Conservation (phyloP, 2,329 filamentous ascomycete species). For the Sarocladium oryzae region DNA sequence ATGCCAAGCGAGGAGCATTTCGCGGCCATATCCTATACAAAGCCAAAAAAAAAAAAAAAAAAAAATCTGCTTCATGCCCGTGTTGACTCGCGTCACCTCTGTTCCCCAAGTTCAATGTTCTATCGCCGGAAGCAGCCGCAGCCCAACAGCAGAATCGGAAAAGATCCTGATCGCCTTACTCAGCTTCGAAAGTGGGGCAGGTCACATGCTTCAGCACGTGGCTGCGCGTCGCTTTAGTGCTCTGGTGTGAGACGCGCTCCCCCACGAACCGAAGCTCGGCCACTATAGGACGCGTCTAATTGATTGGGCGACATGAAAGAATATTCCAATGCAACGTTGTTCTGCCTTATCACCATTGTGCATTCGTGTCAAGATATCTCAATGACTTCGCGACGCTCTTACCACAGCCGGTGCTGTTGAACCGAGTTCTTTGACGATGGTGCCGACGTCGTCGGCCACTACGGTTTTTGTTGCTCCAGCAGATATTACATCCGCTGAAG, state of each 20-base stretch:
- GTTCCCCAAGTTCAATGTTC: no score
- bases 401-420: no score
- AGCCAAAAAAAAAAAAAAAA: no score
- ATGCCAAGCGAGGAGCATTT: not conserved
- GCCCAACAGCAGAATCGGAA: not conserved
- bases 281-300: not conserved
- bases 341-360: no score
- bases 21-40: no score
- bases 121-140: constrained; percentile 2
- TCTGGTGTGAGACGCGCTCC: not conserved
- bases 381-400: no score
- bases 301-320: not conserved
- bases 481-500: not conserved
- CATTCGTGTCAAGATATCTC: no score
- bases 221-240: not conserved
- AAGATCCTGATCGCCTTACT: constrained; percentile 1
- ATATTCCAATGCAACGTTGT: not conserved
- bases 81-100: no score
- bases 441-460: not conserved
- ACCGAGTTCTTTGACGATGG: no score
- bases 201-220: constrained; percentile 7
- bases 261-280: not conserved
- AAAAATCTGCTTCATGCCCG: no score
- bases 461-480: not conserved
- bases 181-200: not conserved